Evolutionary conservation across 768 basidiomycete genomes (phyloP).

Genomic region (Trametes punicea): DNA sequence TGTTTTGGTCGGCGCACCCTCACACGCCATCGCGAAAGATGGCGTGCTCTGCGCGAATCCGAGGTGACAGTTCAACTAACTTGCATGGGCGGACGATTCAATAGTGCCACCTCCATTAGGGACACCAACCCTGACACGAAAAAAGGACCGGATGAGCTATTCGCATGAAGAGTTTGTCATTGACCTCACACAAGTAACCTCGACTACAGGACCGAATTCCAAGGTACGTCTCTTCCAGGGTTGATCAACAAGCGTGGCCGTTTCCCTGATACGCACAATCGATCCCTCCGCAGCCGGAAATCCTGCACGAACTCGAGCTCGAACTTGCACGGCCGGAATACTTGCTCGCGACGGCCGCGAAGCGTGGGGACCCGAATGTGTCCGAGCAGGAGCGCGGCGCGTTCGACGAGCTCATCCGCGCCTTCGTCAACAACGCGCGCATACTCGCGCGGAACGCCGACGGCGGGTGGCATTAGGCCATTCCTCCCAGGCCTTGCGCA

Average conservation of each 20-base stretch:
- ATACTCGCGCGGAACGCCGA: conserved; percentile 76
- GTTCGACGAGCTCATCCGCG: conserved; percentile 90
- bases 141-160: conserved; percentile 92
- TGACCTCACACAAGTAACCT: conserved; percentile 90
- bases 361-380: conserved; percentile 57
- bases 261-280: neutral
- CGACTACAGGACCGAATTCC: conserved; percentile 43
- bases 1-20: conserved; percentile 12
- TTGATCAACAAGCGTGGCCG: neutral
- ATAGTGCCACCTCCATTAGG: conserved; percentile 69
- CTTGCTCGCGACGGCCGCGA: conserved; percentile 66
- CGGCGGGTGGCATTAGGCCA: conserved; percentile 19
- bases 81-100: neutral
- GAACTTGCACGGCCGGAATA: conserved; percentile 75
- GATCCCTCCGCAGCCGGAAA: conserved; percentile 44
- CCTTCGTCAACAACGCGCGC: conserved; percentile 89
- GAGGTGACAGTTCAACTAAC: neutral
- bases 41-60: neutral
- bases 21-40: neutral
- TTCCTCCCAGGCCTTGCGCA: neutral
- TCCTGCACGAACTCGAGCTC: conserved; percentile 85
- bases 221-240: conserved; percentile 37
- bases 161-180: conserved; percentile 89
- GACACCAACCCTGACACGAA: conserved; percentile 53
- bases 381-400: conserved; percentile 64